phyloP scores from a whole-genome alignment of 768 basidiomycete species.

The Boletales sp. region DNA sequence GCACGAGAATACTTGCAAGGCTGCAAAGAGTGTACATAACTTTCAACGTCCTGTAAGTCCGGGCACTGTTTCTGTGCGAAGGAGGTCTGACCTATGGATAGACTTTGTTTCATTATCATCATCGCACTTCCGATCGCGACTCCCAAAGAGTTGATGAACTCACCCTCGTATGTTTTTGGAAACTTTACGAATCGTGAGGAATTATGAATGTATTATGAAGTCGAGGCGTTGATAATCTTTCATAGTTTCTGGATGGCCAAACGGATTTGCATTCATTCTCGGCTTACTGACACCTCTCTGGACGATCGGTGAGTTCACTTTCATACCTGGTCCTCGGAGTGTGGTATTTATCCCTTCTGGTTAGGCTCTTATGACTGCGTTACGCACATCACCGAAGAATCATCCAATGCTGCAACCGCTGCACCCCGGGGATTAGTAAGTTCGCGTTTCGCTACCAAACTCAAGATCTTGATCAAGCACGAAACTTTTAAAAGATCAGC shows the following conservation, averaged over 20 bases:
- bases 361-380: slow-evolving; percentile 43
- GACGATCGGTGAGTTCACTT: slow-evolving; percentile 31
- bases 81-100: background rate
- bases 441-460: background rate
- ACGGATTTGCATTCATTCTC: slow-evolving; percentile 43
- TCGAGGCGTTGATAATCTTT: slow-evolving; percentile 12
- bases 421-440: slow-evolving; percentile 56
- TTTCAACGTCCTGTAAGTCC: slow-evolving; percentile 36
- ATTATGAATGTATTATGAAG: too few relatives aligned
- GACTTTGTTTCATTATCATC: slow-evolving; percentile 29
- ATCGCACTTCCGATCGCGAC: slow-evolving; percentile 63
- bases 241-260: slow-evolving; percentile 39
- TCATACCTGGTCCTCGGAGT: background rate
- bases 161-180: slow-evolving; percentile 55
- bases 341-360: background rate
- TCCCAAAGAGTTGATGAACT: slow-evolving; percentile 56
- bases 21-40: slow-evolving; percentile 52
- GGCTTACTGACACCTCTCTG: slow-evolving; percentile 46
- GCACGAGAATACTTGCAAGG: slow-evolving; percentile 60
- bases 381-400: slow-evolving; percentile 52
- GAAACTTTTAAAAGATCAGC: slow-evolving; percentile 12
- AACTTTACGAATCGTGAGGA: too few relatives aligned
- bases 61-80: background rate
- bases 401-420: slow-evolving; percentile 49
- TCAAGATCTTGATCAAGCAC: background rate